Evolutionary conservation across 192 early-diverging fungal genomes (phyloP).

Genomic region (Backusella tuberculispora): DNA sequence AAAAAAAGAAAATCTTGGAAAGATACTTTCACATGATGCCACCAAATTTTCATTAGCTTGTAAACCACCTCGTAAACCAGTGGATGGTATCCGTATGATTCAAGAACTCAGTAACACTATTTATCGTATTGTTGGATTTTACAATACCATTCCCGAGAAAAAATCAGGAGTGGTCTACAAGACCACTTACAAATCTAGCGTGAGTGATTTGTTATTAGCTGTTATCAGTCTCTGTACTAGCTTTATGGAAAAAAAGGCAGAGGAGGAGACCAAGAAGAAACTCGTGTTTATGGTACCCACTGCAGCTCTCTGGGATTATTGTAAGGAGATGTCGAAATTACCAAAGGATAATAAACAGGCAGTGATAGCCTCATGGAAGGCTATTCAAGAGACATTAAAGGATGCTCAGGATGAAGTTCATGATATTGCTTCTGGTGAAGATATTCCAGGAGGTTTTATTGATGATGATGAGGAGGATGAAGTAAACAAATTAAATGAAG

Average conservation of each 20-base stretch:
- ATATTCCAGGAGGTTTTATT: conserved; percentile 21
- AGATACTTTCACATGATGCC: conserved; percentile 37
- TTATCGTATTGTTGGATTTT: conserved; percentile 37
- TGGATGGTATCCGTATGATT: conserved; percentile 29
- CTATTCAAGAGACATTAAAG: conserved; percentile 16
- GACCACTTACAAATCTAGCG: conserved; percentile 7
- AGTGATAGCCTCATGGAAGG: conserved; percentile 25
- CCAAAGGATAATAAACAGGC: conserved; percentile 33
- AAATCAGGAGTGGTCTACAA: not conserved
- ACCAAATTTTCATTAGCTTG: conserved; percentile 42
- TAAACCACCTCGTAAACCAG: conserved; percentile 39
- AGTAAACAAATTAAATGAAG: conserved; percentile 8
- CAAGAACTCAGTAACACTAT: conserved; percentile 31
- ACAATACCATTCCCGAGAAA: conserved; percentile 28
- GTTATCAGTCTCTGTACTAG: conserved; percentile 28
- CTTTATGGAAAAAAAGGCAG: conserved; percentile 16
- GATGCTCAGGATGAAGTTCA: conserved; percentile 35
- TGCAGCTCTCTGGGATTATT: conserved; percentile 37
- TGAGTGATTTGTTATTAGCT: conserved; percentile 7
- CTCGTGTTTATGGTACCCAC: conserved; percentile 35
- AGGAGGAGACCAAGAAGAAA: conserved; percentile 21
- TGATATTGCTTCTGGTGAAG: conserved; percentile 25
- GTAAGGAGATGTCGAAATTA: not conserved
- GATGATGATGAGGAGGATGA: conserved; percentile 32
- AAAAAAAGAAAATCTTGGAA: conserved; percentile 22